Conservation (phyloP, 768 basidiomycete genomes). For the Phaffia australis region DNA sequence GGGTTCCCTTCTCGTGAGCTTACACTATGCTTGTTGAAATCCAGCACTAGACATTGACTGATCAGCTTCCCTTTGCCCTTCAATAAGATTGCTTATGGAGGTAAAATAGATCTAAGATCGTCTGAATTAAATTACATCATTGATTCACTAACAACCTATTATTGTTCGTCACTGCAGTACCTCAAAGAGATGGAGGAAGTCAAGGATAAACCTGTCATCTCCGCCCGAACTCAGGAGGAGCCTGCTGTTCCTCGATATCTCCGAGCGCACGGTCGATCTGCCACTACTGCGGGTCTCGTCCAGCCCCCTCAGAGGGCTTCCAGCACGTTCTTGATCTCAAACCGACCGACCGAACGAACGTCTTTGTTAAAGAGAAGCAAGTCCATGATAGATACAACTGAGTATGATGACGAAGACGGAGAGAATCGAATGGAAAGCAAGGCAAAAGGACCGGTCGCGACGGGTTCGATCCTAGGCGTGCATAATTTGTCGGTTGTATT, state of each 20-base stretch:
- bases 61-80: slow-evolving; percentile 63
- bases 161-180: slow-evolving; percentile 42
- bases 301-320: slow-evolving; percentile 19
- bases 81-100: slow-evolving; percentile 62
- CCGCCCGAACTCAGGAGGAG: slow-evolving; percentile 30
- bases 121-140: not conserved
- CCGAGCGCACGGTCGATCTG: not conserved
- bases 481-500: slow-evolving; percentile 92
- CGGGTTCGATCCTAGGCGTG: slow-evolving; percentile 85
- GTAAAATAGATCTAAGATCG: slow-evolving; percentile 39
- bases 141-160: too few species aligned
- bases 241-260: slow-evolving; percentile 47
- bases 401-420: slow-evolving; percentile 33
- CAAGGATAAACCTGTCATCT: slow-evolving; percentile 7
- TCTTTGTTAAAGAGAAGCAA: slow-evolving; percentile 37
- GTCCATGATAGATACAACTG: slow-evolving; percentile 41
- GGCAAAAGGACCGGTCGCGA: slow-evolving; percentile 47
- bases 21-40: not conserved
- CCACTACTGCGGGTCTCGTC: slow-evolving; percentile 42
- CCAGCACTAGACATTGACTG: not conserved
- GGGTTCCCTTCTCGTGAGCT: slow-evolving; percentile 47
- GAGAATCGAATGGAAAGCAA: slow-evolving; percentile 31
- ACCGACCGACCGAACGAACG: slow-evolving; percentile 36
- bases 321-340: slow-evolving; percentile 26
- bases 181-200: slow-evolving; percentile 57